Evolutionary conservation across 768 basidiomycete genomes (phyloP).

Genomic region (Stropharia rugosoannulata): DNA sequence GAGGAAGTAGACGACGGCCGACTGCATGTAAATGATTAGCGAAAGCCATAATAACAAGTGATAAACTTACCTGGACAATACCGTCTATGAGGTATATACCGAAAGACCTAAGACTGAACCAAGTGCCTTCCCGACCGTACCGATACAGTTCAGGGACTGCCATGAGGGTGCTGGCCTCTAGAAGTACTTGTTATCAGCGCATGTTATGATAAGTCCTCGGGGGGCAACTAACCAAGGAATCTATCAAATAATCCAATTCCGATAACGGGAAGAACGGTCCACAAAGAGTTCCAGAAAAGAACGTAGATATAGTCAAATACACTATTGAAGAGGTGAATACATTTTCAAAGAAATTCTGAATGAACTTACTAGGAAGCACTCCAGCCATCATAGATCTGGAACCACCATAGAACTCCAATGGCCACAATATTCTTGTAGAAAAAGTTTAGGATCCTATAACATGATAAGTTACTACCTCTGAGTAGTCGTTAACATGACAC

Average conservation of each 20-base stretch:
- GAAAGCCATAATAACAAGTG: not conserved
- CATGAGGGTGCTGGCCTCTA: constrained; percentile 86
- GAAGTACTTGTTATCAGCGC: not conserved
- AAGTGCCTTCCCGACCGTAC: constrained; percentile 74
- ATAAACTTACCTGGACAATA: constrained; percentile 61
- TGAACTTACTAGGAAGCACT: constrained; percentile 67
- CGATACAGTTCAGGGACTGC: constrained; percentile 88
- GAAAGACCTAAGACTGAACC: constrained; percentile 77
- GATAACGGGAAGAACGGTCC: constrained; percentile 88
- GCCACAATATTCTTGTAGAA: constrained; percentile 98
- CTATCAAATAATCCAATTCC: constrained; percentile 96
- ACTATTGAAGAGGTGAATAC: constrained; percentile 22
- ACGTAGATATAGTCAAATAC: constrained; percentile 91
- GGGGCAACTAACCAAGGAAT: constrained; percentile 59
- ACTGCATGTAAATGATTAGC: constrained; percentile 43
- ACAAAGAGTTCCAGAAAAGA: constrained; percentile 98
- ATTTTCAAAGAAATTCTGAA: not conserved
- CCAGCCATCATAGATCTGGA: constrained; percentile 94
- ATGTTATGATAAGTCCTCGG: not conserved
- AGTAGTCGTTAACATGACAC: constrained; percentile 20
- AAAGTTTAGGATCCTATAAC: constrained; percentile 84
- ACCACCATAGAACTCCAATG: constrained; percentile 94
- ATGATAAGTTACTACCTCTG: not conserved
- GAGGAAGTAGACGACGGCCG: constrained; percentile 86
- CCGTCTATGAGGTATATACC: constrained; percentile 81